phyloP scores from a whole-genome alignment of 2,329 filamentous ascomycete species.

The Aspergillus caelatus region DNA sequence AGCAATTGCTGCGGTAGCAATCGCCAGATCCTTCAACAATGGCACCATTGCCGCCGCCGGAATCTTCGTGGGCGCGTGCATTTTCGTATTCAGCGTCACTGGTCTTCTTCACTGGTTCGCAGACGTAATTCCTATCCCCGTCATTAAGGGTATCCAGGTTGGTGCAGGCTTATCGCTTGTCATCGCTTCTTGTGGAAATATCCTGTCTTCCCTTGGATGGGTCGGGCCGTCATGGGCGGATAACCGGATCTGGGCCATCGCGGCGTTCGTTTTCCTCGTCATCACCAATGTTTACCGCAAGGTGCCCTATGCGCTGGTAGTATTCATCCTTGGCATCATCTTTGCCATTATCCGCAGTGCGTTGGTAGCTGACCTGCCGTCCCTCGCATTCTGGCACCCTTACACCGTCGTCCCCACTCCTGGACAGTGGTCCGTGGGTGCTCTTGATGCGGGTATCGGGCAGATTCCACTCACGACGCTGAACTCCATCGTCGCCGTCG shows the following conservation, averaged over 20 bases:
- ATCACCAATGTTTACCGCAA: conserved; percentile 64
- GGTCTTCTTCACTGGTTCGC: conserved; percentile 77
- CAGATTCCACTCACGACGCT: conserved; percentile 90
- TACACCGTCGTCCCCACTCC: conserved; percentile 50
- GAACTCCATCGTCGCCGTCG: conserved; percentile 89
- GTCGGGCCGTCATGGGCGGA: conserved; percentile 67
- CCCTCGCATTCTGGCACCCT: conserved; percentile 65
- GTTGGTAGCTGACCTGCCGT: conserved; percentile 48
- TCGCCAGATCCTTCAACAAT: conserved; percentile 67
- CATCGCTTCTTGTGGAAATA: conserved; percentile 70
- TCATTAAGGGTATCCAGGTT: conserved; percentile 93
- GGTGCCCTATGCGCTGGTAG: conserved; percentile 76
- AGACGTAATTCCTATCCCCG: conserved; percentile 75
- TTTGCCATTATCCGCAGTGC: conserved; percentile 59
- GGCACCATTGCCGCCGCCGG: conserved; percentile 80
- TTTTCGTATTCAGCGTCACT: conserved; percentile 76
- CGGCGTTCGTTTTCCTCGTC: conserved; percentile 72
- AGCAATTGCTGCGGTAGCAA: conserved; percentile 89
- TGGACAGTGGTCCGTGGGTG: conserved; percentile 55
- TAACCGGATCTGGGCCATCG: conserved; percentile 76
- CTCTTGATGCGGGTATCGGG: conserved; percentile 71
- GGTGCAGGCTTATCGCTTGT: conserved; percentile 85
- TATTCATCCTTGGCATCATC: conserved; percentile 70
- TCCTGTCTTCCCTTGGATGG: conserved; percentile 73
- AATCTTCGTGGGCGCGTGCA: conserved; percentile 72